These are phyloP conservation scores for Gynandropsis gynandra DNA, from an alignment of 345 rosid species.

Conservation along the genomic window DNA sequence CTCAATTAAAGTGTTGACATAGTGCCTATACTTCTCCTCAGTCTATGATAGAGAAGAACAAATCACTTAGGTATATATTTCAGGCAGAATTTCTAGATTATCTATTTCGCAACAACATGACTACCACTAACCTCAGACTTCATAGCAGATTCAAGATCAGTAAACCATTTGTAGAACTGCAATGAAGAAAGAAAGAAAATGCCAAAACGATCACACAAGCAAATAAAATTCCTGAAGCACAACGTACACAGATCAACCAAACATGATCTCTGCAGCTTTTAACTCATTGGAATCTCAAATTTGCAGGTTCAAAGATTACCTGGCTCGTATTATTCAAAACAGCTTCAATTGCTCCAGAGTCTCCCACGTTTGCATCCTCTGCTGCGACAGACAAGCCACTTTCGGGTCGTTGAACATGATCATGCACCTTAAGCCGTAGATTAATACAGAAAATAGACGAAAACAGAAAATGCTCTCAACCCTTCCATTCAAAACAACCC, in stretches of 20 bases:
- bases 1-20: conserved; percentile 67
- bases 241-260: conserved; percentile 5
- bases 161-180: conserved; percentile 97
- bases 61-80: conserved; percentile 10
- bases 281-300: conserved; percentile 1
- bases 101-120: conserved; percentile 18
- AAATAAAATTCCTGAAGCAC: conserved; percentile 5
- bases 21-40: conserved; percentile 92
- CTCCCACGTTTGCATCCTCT: conserved; percentile 39
- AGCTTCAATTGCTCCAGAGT: conserved; percentile 60
- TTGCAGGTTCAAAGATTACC: conserved; percentile 27
- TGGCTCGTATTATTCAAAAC: conserved; percentile 84
- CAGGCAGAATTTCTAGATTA: conserved; percentile 4
- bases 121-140: conserved; percentile 81
- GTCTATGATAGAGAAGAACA: conserved; percentile 40
- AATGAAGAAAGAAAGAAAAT: conserved; percentile 7
- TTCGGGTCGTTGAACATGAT: conserved; percentile 48
- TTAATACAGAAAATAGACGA: conserved; percentile 11
- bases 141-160: conserved; percentile 97
- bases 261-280: background rate
- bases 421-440: conserved; percentile 46
- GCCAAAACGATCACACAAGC: background rate
- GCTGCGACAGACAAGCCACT: conserved; percentile 47
- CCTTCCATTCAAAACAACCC: background rate
- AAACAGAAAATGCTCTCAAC: background rate